A percentile compares a stretch with the other conserved stretches of the same genome.
These are phyloP conservation scores for Neofusicoccum kwambonambiense DNA, from an alignment of 2,329 filamentous ascomycete species.

Conservation along the genomic window DNA sequence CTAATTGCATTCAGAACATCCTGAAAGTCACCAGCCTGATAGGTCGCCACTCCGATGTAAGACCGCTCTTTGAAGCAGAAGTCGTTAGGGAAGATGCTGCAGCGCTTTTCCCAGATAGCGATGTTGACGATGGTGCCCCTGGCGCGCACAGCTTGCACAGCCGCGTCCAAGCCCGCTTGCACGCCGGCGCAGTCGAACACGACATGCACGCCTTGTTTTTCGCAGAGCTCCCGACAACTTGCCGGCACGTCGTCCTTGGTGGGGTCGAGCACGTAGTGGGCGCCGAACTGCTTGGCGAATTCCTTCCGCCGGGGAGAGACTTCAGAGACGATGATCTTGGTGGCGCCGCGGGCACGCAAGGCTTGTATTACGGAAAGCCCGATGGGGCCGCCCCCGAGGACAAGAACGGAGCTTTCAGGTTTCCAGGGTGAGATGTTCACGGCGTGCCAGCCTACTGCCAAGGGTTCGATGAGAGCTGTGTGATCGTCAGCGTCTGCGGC, in stretches of 20 bases:
- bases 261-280: constrained; percentile 53
- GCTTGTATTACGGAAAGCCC: constrained; percentile 52
- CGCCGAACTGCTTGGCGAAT: constrained; percentile 53
- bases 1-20: constrained; percentile 48
- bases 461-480: constrained; percentile 52
- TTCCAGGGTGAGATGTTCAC: constrained; percentile 52
- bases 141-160: constrained; percentile 49
- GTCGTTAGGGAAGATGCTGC: constrained; percentile 49
- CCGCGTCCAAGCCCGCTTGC: constrained; percentile 50
- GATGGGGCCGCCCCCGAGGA: constrained; percentile 56
- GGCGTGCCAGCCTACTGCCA: constrained; percentile 58
- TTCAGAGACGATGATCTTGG: constrained; percentile 55
- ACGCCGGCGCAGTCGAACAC: constrained; percentile 56
- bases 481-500: background rate
- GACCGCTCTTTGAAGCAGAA: constrained; percentile 53
- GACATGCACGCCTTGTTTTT: constrained; percentile 49
- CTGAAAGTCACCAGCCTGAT: constrained; percentile 50
- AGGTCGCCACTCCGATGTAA: constrained; percentile 55
- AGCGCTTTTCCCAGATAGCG: constrained; percentile 56
- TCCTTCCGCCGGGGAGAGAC: constrained; percentile 48
- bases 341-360: constrained; percentile 43
- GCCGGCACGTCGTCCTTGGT: constrained; percentile 48
- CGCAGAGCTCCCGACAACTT: constrained; percentile 44
- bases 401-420: constrained; percentile 45
- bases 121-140: constrained; percentile 56